These are phyloP conservation scores for Camellia lanceoleosa DNA, from an alignment of 148 eudicot species.

Conservation along the genomic window DNA sequence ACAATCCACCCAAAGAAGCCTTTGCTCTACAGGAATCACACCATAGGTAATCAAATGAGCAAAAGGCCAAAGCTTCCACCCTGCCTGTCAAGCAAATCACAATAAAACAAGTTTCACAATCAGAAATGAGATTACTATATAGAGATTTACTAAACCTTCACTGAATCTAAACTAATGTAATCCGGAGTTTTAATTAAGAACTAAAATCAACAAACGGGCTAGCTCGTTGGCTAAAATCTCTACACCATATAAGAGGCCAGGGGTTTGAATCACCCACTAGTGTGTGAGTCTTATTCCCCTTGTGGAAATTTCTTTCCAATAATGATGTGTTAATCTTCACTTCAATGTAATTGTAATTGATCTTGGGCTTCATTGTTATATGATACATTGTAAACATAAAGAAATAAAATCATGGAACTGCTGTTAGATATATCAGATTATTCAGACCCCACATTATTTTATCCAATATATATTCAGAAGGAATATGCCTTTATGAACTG, in stretches of 20 bases:
- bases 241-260: too few relatives aligned
- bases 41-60: constrained; percentile 66
- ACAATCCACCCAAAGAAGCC: constrained; percentile 68
- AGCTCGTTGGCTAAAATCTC: too few relatives aligned
- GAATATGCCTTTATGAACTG: neutral
- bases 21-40: constrained; percentile 59
- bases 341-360: too few relatives aligned
- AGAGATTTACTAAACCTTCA: neutral
- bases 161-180: neutral
- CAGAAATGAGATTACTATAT: neutral
- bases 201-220: neutral
- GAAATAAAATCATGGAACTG: neutral
- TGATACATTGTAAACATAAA: too few relatives aligned
- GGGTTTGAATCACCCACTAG: too few relatives aligned
- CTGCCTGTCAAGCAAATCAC: constrained; percentile 37
- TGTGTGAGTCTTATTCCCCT: too few relatives aligned
- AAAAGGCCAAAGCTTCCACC: constrained; percentile 75
- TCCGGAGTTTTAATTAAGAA: neutral
- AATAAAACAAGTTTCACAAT: neutral
- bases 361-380: too few relatives aligned
- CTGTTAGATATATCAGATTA: constrained; percentile 1
- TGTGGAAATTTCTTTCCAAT: too few relatives aligned
- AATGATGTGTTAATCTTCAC: too few relatives aligned
- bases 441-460: neutral
- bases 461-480: neutral